Base-by-base conservation (phyloP, 805 yeast species). In the Ogataea chonburiensis region DNA sequence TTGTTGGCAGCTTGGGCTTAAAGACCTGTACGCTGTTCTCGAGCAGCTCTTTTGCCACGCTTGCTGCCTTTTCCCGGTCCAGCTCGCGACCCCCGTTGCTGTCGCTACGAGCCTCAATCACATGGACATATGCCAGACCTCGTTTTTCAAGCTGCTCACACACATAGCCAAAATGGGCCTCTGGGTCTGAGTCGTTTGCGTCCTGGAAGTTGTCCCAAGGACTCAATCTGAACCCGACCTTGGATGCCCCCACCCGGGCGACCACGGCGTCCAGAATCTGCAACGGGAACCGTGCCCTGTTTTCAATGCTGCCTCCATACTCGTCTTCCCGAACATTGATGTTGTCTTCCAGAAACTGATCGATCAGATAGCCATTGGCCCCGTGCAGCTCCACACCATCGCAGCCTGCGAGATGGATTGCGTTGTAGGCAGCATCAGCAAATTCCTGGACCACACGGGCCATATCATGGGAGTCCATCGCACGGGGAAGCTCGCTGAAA, bases 261-360 rank as follows among this genome's bases (percentile, higher is more conserved):
- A 37, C 47, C 10, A 69, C 56, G 5, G 69, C 70, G 38, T 68
- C 72, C 15, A 61, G 30, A 7, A 64, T 24, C 33, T 56, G 65
- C 29, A 67, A 42, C 2, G 53, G 48, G 27, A 66, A 58, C 37
- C 62, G 53, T 17, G 57, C 53, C 45, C 73, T 55, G 35, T 66
- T 66, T 36, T 66, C 71, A 33, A 67, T 61, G 56, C 31, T 63
- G 4, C 79, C 81, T 43, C 80, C 81, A 45, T 75, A 76, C 46
- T 71, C 65, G 53, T 75, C 81, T 5, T 68, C 66, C 60, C 71
- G 53, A 13, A 50, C 17, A 43, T 68, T 66, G 20, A 60, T 51
- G 27, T 49, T 39, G 15, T 61, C 60, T 16, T 61, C 58, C 24
- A 65, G 37, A 39, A 68, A 67, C 31, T 61, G 62, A 37, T 68